phyloP scores from a whole-genome alignment of 2,329 filamentous ascomycete species.

The Rutstroemia sp. region DNA sequence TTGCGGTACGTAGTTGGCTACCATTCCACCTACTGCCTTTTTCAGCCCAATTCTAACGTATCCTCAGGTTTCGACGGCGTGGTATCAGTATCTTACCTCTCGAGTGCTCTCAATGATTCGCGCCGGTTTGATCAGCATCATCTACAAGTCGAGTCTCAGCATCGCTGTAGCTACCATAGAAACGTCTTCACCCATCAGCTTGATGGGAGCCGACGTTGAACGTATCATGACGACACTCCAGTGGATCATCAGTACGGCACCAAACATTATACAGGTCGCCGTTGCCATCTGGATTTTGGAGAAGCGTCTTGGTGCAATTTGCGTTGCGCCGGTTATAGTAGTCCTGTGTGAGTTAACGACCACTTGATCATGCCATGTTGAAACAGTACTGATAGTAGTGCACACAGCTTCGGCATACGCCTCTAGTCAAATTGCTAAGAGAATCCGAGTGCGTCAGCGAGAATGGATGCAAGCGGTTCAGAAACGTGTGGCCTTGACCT shows the following conservation, averaged over 20 bases:
- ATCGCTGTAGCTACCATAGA: not conserved
- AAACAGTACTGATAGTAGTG: too few species aligned
- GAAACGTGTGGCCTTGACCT: not conserved
- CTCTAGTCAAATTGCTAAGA: not conserved
- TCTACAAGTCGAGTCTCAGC: not conserved
- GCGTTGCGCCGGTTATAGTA: not conserved
- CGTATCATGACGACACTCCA: not conserved
- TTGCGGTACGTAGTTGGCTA: not conserved
- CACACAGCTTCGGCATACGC: not conserved
- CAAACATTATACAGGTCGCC: not conserved
- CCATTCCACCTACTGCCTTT: not conserved
- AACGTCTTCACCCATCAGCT: not conserved
- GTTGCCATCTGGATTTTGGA: not conserved
- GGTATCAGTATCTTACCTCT: not conserved
- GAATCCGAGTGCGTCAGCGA: not conserved
- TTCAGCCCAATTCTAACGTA: too few species aligned
- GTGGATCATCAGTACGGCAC: not conserved
- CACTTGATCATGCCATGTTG: too few species aligned
- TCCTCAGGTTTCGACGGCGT: not conserved
- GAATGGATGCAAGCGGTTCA: not conserved
- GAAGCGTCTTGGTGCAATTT: not conserved
- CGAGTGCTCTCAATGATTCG: not conserved
- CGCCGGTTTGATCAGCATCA: not conserved
- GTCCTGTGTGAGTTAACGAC: not conserved
- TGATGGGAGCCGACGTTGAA: not conserved